Base-by-base conservation (phyloP, 2,329 filamentous ascomycete genomes). In the Fusarium xylarioides region DNA sequence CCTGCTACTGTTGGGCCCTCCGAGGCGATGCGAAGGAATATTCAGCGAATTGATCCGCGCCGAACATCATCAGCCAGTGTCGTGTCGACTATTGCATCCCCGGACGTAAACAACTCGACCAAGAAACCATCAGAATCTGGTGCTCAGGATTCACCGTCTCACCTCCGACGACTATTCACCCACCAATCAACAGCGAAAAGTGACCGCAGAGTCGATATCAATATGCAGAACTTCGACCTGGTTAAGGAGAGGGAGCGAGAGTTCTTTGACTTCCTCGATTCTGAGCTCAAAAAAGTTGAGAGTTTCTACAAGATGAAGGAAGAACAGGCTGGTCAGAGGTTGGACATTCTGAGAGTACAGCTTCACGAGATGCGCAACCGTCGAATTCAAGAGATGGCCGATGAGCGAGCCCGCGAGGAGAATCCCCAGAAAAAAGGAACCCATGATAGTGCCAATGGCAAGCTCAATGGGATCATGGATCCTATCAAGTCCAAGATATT, bases 361-460 rank as follows among this genome's bases (percentile, higher is more conserved):
- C 86, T 99, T 37, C 95, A 97, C 79, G 93, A 97, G 76, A 97
- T 98, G 94, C 89, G 95, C 49, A 94, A 97, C 80, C 89, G 92
- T 19, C 91, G 95, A 28, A 87, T 94, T 34, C 88, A 92, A 58
- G 94, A 98, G 79, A 85, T 94, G 64, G 82, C 87, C 68, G 83
- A 84, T 49, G 78, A 82, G 49, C 84, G 78, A 67, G 78, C 58
- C 66, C 71, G 81, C 67, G 65, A 84, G 78, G 65, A 79, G 14
- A 68, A 76, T 21, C 53, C 72, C 16, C 58, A 59, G 50, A 73
- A 72, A 66, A 76, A 71, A 35, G 71, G 63, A 32, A 59, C 16
- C 8, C 54, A 55, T 16, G 72, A 75, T 49, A 73, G 74, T 42
- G 76, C 70, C 15, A 75, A 77, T 16, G 80, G 80, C 62, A 80